A percentile compares a stretch with the other conserved stretches of the same genome.
These are phyloP conservation scores for Umbellularia californica DNA, from an alignment of 164 flowering plant species.

Conservation along the genomic window DNA sequence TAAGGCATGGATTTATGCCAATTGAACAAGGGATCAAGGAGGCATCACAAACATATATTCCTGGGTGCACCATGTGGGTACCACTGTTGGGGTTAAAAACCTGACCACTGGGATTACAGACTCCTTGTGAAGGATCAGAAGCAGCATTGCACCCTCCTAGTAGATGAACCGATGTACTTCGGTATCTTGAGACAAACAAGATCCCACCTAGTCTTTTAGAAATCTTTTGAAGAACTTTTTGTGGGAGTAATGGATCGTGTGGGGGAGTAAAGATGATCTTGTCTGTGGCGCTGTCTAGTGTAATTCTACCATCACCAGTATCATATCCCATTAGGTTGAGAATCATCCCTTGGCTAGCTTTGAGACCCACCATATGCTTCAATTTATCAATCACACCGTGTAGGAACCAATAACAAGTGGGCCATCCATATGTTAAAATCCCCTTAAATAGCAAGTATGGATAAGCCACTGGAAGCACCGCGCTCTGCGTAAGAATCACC, in stretches of 20 bases:
- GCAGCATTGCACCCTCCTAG: constrained; percentile 64
- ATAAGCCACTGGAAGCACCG: constrained; percentile 48
- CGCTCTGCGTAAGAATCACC: constrained; percentile 33
- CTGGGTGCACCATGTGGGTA: constrained; percentile 17
- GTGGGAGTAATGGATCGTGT: constrained; percentile 38
- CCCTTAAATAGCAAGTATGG: constrained; percentile 49
- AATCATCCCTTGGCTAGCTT: constrained; percentile 21
- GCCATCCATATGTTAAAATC: constrained; percentile 45
- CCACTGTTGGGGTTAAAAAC: constrained; percentile 33
- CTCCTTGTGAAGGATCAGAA: constrained; percentile 39
- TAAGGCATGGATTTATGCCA: constrained; percentile 39
- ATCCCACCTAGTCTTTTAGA: constrained; percentile 53
- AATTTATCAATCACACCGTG: constrained; percentile 44
- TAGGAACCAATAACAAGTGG: constrained; percentile 36
- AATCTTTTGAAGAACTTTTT: constrained; percentile 44
- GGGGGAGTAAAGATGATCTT: constrained; percentile 42
- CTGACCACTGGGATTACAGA: constrained; percentile 51
- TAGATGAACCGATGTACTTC: constrained; percentile 64
- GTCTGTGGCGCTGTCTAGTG: constrained; percentile 25
- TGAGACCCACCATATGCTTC: constrained; percentile 19
- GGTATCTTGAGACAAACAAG: constrained; percentile 43
- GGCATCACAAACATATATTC: constrained; percentile 32
- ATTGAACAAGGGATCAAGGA: constrained; percentile 31
- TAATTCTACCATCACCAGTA: constrained; percentile 38
- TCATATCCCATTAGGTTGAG: constrained; percentile 53